Conservation (phyloP, 139 green algal genomes). For the Closterium sp. region DNA sequence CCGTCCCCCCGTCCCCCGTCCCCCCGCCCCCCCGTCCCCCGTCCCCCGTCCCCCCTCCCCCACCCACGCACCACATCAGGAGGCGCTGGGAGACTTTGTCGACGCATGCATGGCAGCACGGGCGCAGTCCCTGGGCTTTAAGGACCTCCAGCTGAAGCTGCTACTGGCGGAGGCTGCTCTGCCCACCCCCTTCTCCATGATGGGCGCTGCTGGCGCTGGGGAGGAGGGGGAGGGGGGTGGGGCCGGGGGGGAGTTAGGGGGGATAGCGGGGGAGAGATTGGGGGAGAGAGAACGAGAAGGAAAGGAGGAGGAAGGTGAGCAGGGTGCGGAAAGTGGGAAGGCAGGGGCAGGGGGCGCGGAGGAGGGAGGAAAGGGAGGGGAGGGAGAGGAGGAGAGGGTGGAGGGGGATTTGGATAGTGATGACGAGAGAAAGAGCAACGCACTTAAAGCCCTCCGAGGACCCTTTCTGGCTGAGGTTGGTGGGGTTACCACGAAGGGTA, state of each 20-base stretch:
- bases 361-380: background rate
- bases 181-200: constrained; percentile 11
- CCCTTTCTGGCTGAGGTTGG: background rate
- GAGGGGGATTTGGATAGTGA: background rate
- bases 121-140: background rate
- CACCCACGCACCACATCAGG: constrained; percentile 14
- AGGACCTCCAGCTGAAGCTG: constrained; percentile 33
- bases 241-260: background rate
- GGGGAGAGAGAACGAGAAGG: background rate
- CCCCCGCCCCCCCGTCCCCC: background rate
- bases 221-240: background rate
- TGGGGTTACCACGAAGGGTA: background rate
- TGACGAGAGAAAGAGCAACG: background rate
- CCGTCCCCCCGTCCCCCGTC: background rate
- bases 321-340: background rate
- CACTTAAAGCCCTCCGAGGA: background rate
- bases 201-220: background rate
- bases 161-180: constrained; percentile 39
- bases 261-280: background rate
- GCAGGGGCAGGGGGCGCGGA: background rate
- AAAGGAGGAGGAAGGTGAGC: background rate
- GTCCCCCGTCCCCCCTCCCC: background rate
- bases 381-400: background rate
- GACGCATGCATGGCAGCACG: constrained; percentile 30
- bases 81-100: constrained; percentile 45